Evolutionary conservation across 305 asterid genomes (phyloP), one percentile per base, ranked within the genome.

Genomic region (Euphrasia arctica): DNA sequence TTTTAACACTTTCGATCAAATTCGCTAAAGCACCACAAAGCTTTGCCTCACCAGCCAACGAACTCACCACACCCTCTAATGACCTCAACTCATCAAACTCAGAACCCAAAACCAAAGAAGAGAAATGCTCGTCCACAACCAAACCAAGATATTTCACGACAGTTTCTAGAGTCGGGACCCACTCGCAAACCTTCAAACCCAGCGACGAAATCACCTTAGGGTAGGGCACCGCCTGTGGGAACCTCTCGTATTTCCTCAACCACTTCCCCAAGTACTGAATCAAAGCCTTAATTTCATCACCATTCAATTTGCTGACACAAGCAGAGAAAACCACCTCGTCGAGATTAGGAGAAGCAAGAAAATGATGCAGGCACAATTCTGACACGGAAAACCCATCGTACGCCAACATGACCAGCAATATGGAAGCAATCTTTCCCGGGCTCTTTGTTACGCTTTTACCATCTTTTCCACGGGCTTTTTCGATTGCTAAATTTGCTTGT

Each of bases 121-220:
- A 92, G 77, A 81, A 92, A 77, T 87, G 91, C 77, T 85, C 96
- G 50, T 89, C 98, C 58, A 92, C 80, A 60, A 85, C 79, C 78
- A 82, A 74, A 12, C 91, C 84, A 72, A 89, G 77, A 70, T 77
- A 87, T 57, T 76, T 92, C 3, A 71, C 89, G 9, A 85, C 62
- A 48, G 52, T 78, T 15, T 82, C 91, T 12, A 84, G 73, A 45
- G 69, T 72, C 2, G 96, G 95, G 63, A 86, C 72, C 98, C 98
- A 86, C 51, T 86, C 88, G 27, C 96, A 92, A 66, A 83, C 84
- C 67, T 60, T 74, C 70, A 92, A 75, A 34, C 95, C 91, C 76
- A 87, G 81, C n/a, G 58, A 62, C 34, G 82, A 72, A 0, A 90
- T 70, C 2, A 86, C 96, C 75, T 85, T 75, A 2, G 85, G 87